A percentile compares a stretch with the other conserved stretches of the same genome.
Conservation (phyloP, 2,329 filamentous ascomycete species). For the Aspergillus sp. region DNA sequence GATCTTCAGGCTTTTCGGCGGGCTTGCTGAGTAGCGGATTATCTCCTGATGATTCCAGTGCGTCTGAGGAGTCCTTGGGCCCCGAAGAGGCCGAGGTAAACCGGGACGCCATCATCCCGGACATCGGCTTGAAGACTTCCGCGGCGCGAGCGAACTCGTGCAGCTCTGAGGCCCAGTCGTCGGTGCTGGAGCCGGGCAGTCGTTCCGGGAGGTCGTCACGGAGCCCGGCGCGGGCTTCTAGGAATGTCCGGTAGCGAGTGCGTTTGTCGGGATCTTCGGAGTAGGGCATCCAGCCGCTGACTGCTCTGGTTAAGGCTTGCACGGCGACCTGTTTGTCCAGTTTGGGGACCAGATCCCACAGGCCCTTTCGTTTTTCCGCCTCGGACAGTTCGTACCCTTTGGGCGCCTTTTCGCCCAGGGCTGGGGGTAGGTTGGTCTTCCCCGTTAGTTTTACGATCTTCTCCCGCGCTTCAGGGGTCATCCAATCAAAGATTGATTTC, state of each 20-base stretch:
- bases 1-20: slow-evolving; percentile 56
- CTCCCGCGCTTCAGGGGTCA: slow-evolving; percentile 69
- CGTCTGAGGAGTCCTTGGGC: slow-evolving; percentile 33
- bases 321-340: slow-evolving; percentile 60
- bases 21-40: slow-evolving; percentile 40
- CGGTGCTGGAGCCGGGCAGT: slow-evolving; percentile 44
- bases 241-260: slow-evolving; percentile 68
- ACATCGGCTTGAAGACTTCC: slow-evolving; percentile 82
- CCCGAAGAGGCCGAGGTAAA: slow-evolving; percentile 60
- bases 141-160: slow-evolving; percentile 67
- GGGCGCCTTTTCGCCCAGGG: slow-evolving; percentile 62
- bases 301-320: slow-evolving; percentile 59
- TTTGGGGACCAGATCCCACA: slow-evolving; percentile 53
- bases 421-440: slow-evolving; percentile 66
- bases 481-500: slow-evolving; percentile 92
- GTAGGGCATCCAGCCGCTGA: slow-evolving; percentile 69
- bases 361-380: slow-evolving; percentile 52
- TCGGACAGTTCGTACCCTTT: slow-evolving; percentile 55
- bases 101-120: slow-evolving; percentile 82
- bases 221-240: slow-evolving; percentile 66
- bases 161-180: slow-evolving; percentile 75
- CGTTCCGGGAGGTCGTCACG: slow-evolving; percentile 51
- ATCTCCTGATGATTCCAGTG: slow-evolving; percentile 21
- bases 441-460: slow-evolving; percentile 69
- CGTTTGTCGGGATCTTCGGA: slow-evolving; percentile 72